phyloP scores from a whole-genome alignment of 305 asterid genomes.

The Fraxinus sp. region DNA sequence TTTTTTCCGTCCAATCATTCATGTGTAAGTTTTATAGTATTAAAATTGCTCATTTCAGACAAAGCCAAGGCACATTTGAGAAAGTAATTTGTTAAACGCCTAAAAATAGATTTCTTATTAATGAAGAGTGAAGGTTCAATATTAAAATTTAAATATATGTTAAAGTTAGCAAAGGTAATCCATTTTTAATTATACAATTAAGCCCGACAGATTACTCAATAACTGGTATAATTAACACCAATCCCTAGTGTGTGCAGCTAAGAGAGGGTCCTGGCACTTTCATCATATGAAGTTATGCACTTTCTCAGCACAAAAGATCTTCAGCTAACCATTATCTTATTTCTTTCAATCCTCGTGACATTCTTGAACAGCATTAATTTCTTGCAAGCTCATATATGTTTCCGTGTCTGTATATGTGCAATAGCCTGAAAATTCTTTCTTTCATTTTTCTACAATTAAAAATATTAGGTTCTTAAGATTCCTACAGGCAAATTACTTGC shows the following conservation, averaged over 20 bases:
- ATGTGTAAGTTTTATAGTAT: background rate
- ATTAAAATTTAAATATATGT: background rate
- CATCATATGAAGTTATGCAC: background rate
- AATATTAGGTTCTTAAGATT: background rate
- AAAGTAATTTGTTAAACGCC: background rate
- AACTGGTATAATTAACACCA: background rate
- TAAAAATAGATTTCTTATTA: background rate
- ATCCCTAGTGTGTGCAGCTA: background rate
- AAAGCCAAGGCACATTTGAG: background rate
- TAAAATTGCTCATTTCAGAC: background rate
- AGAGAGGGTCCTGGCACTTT: background rate
- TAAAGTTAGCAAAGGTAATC: background rate
- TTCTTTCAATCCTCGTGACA: background rate
- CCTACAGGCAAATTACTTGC: background rate
- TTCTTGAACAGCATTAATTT: background rate
- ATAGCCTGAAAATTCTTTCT: background rate
- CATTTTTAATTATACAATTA: background rate
- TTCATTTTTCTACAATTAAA: background rate
- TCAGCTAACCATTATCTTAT: background rate
- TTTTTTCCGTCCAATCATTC: background rate
- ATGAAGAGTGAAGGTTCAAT: background rate
- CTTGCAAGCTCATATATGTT: background rate
- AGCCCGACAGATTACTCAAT: background rate
- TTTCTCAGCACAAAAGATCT: background rate
- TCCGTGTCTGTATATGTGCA: background rate